Evolutionary conservation across 179 eudicot species (phyloP).

Genomic region (Beta lomatogona): DNA sequence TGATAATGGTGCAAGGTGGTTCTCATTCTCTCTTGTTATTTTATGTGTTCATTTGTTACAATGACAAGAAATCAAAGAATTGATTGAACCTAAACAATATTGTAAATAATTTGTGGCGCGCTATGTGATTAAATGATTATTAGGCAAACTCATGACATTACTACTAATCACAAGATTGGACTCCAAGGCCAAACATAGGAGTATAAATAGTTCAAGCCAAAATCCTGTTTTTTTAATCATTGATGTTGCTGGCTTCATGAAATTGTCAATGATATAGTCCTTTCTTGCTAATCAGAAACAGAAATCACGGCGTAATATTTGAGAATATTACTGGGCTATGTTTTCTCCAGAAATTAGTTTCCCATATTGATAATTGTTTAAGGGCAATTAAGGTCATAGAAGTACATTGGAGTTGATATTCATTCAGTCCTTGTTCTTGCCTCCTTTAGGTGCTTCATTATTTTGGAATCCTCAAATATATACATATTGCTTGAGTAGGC

Average conservation of each 20-base stretch:
- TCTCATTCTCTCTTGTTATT: conserved; percentile 4
- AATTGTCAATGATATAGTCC: background rate
- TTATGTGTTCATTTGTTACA: conserved; percentile 10
- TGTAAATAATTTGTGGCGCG: background rate
- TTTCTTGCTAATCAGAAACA: background rate
- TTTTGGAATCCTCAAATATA: conserved; percentile 11
- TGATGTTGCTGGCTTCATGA: background rate
- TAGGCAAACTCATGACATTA: background rate
- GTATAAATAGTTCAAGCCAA: background rate
- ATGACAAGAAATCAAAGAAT: background rate
- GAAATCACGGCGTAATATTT: background rate
- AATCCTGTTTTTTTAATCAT: conserved; percentile 9
- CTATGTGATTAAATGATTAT: background rate
- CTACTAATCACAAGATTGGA: background rate
- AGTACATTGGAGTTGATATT: conserved; percentile 7
- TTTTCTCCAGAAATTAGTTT: background rate
- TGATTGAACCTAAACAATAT: background rate
- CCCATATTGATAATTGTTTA: background rate
- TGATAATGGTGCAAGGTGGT: conserved; percentile 98
- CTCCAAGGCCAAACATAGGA: background rate
- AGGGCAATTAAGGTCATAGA: background rate
- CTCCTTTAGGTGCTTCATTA: conserved; percentile 16
- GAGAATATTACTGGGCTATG: background rate
- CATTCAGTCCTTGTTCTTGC: conserved; percentile 1
- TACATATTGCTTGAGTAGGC: conserved; percentile 22